Base-by-base conservation (phyloP, 495 filamentous ascomycete species). In the Peziza echinospora region DNA sequence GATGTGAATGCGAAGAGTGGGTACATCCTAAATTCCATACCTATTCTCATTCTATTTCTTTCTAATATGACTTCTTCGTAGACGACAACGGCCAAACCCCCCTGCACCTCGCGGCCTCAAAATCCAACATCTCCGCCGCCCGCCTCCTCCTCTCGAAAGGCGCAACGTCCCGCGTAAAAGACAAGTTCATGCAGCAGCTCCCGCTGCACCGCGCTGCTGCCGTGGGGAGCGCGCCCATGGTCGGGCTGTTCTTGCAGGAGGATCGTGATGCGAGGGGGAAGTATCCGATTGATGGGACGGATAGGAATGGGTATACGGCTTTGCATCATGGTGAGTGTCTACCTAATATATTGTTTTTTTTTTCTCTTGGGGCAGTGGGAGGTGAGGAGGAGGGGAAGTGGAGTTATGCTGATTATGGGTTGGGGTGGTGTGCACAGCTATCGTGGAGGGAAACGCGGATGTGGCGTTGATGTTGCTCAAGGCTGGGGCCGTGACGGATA, bases 301-400 rank as follows among this genome's bases (percentile, higher is more conserved):
- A 99, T 65, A 65, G 66, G 8, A 73, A 81, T 46, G 86, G 87
- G 1, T 68, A 80, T 48, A 96, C 91, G 26, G 76, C 86, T 11
- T 63, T 99, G 57, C 89, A 99, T 62, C 91, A 99, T 65, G 89
- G n/a, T n/a, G n/a, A n/a, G n/a, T n/a, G n/a, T n/a, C n/a, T n/a
- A n/a, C n/a, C n/a, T n/a, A n/a, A n/a, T n/a, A n/a, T n/a, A n/a
- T n/a, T n/a, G n/a, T n/a, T n/a, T n/a, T n/a, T n/a, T n/a, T n/a
- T n/a, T n/a, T n/a, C n/a, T n/a, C n/a, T n/a, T n/a, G n/a, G n/a
- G n/a, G n/a, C n/a, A n/a, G n/a, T n/a, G n/a, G n/a, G n/a, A n/a
- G n/a, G n/a, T n/a, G n/a, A n/a, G n/a, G n/a, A n/a, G n/a, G n/a
- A n/a, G n/a, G n/a, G n/a, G n/a, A n/a, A n/a, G n/a, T n/a, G n/a